Percentiles rank a stretch among this genome's conserved stretches.
Evolutionary conservation across 2,329 filamentous ascomycete species (phyloP).

Genomic region (Juglanconis oblonga): DNA sequence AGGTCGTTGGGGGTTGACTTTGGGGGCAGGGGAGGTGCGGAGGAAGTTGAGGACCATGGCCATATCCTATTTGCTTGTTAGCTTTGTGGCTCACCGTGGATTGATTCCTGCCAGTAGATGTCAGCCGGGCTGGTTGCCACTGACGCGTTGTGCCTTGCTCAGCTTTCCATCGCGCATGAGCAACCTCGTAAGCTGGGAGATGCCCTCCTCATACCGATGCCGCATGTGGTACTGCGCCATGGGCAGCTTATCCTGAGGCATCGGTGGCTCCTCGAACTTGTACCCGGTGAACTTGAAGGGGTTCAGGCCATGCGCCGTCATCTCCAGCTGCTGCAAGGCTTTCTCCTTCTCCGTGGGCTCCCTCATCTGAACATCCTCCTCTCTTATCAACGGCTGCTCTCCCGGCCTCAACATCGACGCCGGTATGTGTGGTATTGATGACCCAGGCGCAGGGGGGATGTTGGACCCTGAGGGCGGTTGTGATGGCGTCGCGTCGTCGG

Average conservation of each 20-base stretch:
- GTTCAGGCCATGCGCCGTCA: constrained; percentile 31
- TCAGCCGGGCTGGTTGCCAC: constrained; percentile 24
- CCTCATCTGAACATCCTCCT: constrained; percentile 34
- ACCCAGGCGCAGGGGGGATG: background rate
- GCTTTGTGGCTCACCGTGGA: constrained; percentile 1
- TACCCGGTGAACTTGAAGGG: constrained; percentile 50
- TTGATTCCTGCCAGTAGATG: no score
- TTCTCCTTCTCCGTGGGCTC: constrained; percentile 37
- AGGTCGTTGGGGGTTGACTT: constrained; percentile 67
- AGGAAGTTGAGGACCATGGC: constrained; percentile 77
- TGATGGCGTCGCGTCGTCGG: constrained; percentile 22
- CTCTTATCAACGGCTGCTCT: background rate
- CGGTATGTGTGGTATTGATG: constrained; percentile 10
- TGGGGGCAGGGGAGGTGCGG: constrained; percentile 78
- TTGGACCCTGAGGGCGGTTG: constrained; percentile 6
- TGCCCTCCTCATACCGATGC: constrained; percentile 79
- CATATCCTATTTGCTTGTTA: constrained; percentile 64
- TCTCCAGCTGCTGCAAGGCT: constrained; percentile 34
- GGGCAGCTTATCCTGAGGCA: constrained; percentile 52
- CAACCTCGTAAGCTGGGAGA: constrained; percentile 84
- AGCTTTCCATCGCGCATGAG: constrained; percentile 92
- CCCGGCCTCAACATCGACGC: background rate
- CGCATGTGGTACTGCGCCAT: constrained; percentile 60
- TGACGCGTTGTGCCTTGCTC: constrained; percentile 81
- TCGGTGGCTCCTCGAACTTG: constrained; percentile 72